Evolutionary conservation across 2,329 filamentous ascomycete species (phyloP), one percentile per base, ranked within the genome.

Genomic region (Nemania abortiva): DNA sequence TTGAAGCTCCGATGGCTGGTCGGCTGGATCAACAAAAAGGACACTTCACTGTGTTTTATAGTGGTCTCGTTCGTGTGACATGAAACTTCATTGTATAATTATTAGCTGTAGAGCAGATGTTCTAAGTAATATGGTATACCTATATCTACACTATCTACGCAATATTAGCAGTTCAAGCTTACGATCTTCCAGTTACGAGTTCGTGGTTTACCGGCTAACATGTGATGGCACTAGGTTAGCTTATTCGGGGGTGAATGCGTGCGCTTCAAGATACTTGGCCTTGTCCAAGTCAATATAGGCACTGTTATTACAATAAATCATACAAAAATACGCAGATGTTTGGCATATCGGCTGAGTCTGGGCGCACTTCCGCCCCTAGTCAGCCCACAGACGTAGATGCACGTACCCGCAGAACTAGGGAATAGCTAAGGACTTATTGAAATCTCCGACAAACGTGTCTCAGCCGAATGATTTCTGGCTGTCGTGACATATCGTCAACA

Each of bases 371-470:
- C 24, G 31, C 42, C 22, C 31, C 49, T 55, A 37, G 50, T 58
- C 49, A 57, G 58, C 49, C 47, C 49, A 55, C 56, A n/a, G 3
- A 52, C 18, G 42, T 49, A 34, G 61, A 68, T 58, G 68, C 56
- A 68, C 39, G 68, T 68, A 70, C 34, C 68, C 68, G 68, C 50
- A 49, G 24, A 45, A 67, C 52, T 45, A 34, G 63, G 49, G 29
- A 24, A 45, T n/a, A 60, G 64, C 52, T 31, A 31, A 64, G 34
- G 56, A 52, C 45, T 39, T 45, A 58, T 62, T 62, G 64, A 66
- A 62, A 47, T 49, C 52, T 52, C 57, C 66, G 62, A 62, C 57
- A 65, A 20, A 31, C 29, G 24, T 69, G 66, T 69, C 66, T 62
- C 57, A 60, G 34, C 39, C 53, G 45, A 58, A 61, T 57, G 24